Base-by-base conservation (phyloP, 116 monocot species). In the Trichopus zeylanicus region DNA sequence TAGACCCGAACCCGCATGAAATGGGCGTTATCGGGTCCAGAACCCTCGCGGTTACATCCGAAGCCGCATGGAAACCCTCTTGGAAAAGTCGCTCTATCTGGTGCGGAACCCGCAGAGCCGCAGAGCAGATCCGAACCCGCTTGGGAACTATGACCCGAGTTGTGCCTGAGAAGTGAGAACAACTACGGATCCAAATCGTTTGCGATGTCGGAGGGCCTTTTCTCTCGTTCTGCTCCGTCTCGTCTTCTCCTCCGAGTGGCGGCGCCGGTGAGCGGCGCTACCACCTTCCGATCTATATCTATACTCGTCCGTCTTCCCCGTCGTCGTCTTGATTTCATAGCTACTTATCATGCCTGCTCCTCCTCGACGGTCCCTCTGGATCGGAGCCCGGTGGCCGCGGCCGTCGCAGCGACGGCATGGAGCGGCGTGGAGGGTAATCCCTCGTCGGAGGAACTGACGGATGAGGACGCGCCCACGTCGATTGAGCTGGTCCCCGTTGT, bases 401-500 rank as follows among this genome's bases (percentile, higher is more conserved):
- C n/a, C 19, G n/a, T 48, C 1, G 48, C 48, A 18, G 48, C 19
- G 48, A 48, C 48, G 33, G 38, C 60, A 23, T 26, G 60, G 26
- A 19, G 60, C 5, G 22, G 7, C 38, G 60, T 60, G 37, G 60
- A 52, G 26, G 52, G 10, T 23, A 24, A 21, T 19, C n/a, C n/a
- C 19, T 16, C 48, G 48, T 6, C 48, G 20, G 38, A 2, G 39
- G 15, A 15, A 11, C 12, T 37, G n/a, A 25, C 1, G 21, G 37
- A 39, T 20, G 39, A 60, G 7, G 42, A 38, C 59, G n/a, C 39
- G n/a, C 87, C 75, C 12, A 37, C 56, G 1, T 86, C 80, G 57
- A 58, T 92, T 23, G 75, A 82, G 54, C 80, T 93, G 18, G 67
- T 72, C 26, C 79, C 71, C 3, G 59, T 93, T 49, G 47, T 49